A percentile compares a stretch with the other conserved stretches of the same genome.
Conservation (phyloP, 1,139 yeast genomes). For the Geotrichum bryndzae region DNA sequence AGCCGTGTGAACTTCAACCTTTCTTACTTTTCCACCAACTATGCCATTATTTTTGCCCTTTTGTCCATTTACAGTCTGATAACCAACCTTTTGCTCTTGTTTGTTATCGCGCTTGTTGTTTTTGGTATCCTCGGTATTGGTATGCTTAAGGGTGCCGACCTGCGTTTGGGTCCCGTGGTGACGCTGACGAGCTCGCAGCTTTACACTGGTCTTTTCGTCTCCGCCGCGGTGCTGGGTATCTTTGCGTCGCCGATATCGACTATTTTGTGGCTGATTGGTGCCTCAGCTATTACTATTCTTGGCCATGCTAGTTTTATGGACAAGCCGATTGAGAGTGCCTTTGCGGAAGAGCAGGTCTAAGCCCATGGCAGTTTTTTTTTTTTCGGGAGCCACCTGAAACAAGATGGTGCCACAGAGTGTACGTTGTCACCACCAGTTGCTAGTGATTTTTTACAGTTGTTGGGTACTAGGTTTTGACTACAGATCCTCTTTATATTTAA, state of each 20-base stretch:
- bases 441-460: too few relatives aligned
- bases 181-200: conserved; percentile 65
- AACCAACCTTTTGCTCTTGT: conserved; percentile 76
- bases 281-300: conserved; percentile 78
- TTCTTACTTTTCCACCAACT: conserved; percentile 83
- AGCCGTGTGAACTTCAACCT: conserved; percentile 80
- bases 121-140: conserved; percentile 77
- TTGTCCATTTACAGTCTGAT: conserved; percentile 66
- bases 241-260: conserved; percentile 92
- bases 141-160: conserved; percentile 73
- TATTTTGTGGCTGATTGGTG: conserved; percentile 94
- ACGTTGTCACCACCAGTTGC: too few relatives aligned
- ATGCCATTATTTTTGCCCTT: conserved; percentile 65
- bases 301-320: conserved; percentile 94
- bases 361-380: not conserved
- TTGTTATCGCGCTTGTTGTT: conserved; percentile 54
- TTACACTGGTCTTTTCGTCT: conserved; percentile 69
- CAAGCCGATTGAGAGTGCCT: conserved; percentile 95
- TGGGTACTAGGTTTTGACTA: too few relatives aligned
- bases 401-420: too few relatives aligned
- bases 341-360: conserved; percentile 73
- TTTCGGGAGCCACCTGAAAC: too few relatives aligned
- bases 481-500: too few relatives aligned
- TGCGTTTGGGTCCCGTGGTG: conserved; percentile 44
- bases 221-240: conserved; percentile 80